Base-by-base conservation (phyloP, 2,329 filamentous ascomycete genomes). In the Samsoniella hepiali region DNA sequence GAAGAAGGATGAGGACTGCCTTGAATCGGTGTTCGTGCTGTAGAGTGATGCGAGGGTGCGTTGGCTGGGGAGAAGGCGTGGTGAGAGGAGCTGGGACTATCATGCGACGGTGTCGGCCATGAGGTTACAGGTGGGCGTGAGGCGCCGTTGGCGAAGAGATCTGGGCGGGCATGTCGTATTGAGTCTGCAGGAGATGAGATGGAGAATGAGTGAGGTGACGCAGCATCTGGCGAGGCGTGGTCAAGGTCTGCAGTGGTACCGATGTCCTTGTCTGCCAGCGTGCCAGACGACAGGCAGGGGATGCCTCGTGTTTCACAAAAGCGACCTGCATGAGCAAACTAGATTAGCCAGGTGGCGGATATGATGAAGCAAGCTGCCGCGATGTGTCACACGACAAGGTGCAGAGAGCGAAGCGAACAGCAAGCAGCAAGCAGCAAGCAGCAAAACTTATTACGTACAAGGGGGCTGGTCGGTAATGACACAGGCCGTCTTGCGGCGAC, bases 401-500 rank as follows among this genome's bases (percentile, higher is more conserved):
- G 13, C 9, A 27, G 29, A 10, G 44, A 34, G 51, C 34, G 31
- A 49, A 22, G 22, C 36, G 44, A 44, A 44, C 38, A 13, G 27
- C 27, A 36, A 32, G 38, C 34, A 54, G 34, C 45, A 17, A 31
- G 29, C 15, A 36, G 45, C 22, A 22, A 22, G 22, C 22, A 22
- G 34, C 34, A 11, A 38, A 11, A 38, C 15, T 40, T 40, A 40
- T 40, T 40, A 59, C 77, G 70, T 73, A 81, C 79, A 81, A 63
- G 78, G 79, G 58, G 78, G 78, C 63, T 74, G 70, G 11, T 71
- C 72, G 36, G 76, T 74, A 62, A 81, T 81, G 8, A 81, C 75
- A 67, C 79, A 81, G n/a, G 77, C 79, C 49, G 78, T 80, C 70
- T 81, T 81, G 22, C 79, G 72, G 54, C 71, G 72, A 9, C 78